Percentiles rank a stretch among this genome's conserved stretches.
These are phyloP conservation scores for Lecanicillium sp. DNA, from an alignment of 2,329 filamentous ascomycete species.

Conservation along the genomic window DNA sequence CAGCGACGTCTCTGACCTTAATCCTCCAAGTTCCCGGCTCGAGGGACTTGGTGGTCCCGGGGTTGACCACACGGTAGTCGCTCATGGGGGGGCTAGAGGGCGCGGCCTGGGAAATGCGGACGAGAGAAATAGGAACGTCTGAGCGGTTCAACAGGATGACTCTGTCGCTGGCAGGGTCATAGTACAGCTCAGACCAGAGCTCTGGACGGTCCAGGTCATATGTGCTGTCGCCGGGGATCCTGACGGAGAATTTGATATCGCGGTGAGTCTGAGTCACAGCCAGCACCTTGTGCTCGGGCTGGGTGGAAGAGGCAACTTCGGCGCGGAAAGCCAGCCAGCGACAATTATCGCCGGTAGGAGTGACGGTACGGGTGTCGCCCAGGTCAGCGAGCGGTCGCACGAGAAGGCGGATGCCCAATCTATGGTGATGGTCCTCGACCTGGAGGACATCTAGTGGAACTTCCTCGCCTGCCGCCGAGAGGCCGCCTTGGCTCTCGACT, in stretches of 20 bases:
- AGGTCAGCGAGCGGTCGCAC: conserved; percentile 45
- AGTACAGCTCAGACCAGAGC: conserved; percentile 53
- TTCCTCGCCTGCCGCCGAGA: conserved; percentile 28
- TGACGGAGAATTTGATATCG: conserved; percentile 52
- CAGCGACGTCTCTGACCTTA: conserved; percentile 36
- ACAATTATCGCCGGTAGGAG: conserved; percentile 47
- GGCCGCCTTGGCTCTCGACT: conserved; percentile 30
- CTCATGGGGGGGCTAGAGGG: conserved; percentile 29
- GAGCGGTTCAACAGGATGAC: conserved; percentile 49
- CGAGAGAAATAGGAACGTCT: conserved; percentile 43
- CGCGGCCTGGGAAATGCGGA: conserved; percentile 33
- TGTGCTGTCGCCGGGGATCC: conserved; percentile 45
- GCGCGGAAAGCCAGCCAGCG: conserved; percentile 48
- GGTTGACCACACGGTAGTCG: conserved; percentile 35
- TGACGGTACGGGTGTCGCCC: conserved; percentile 44
- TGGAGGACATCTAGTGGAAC: conserved; percentile 47
- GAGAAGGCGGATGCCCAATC: conserved; percentile 48
- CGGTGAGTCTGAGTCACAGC: conserved; percentile 52
- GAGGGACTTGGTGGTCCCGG: conserved; percentile 35
- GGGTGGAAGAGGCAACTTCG: conserved; percentile 42
- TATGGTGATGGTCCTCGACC: conserved; percentile 43
- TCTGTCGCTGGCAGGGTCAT: conserved; percentile 50
- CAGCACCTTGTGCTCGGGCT: conserved; percentile 47
- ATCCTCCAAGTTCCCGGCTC: conserved; percentile 51
- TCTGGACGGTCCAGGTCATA: conserved; percentile 36